Evolutionary conservation across 208 protist species (phyloP), one percentile per base, ranked within the genome.

Genomic region (Herpetomonas tarakana): DNA sequence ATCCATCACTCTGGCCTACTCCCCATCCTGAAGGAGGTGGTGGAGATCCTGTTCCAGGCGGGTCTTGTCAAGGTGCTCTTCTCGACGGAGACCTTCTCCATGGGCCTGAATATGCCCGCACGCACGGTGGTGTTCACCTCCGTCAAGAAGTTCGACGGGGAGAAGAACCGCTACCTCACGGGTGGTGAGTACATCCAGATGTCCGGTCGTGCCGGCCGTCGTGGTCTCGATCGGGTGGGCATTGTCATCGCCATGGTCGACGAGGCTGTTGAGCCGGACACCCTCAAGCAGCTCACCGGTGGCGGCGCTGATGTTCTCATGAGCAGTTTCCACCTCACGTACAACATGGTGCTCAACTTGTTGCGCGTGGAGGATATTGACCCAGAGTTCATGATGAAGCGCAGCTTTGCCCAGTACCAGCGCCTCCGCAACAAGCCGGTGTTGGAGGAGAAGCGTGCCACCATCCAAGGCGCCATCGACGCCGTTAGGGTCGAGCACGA

Each of bases 61-160:
- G 98, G 97, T 2, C 81, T 99, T 18, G 85, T 99, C 24, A 99
- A 99, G 69, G 96, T 98, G 24, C 86, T 99, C 31, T 99, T 99
- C 78, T 98, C 98, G 2, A 99, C 99, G 0, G 99, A 99, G 73
- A 99, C 99, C 3, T 99, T 99, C 74, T 93, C 98, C 2, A 99
- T 99, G 95, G 99, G 99, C 2, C 81, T 99, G 18, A 99, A 99
- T 81, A 99, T 99, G 98, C 99, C 99, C 19, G 98, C 98, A 0
- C 94, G 97, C 56, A 99, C 98, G 12, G 98, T 99, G 19, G 95
- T 99, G 11, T 99, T 99, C 76, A 99, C 97, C 7, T 78, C 83
- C 9, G 84, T 99, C 1, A 93, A 98, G 52, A 99, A 99, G 74
- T 99, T 98, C 71, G 99, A 99, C 73, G 99, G 99, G 29, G 85